Percentiles rank a stretch among this genome's conserved stretches.
Conservation (phyloP, 768 basidiomycete genomes). For the Leucocoprinus sp. region DNA sequence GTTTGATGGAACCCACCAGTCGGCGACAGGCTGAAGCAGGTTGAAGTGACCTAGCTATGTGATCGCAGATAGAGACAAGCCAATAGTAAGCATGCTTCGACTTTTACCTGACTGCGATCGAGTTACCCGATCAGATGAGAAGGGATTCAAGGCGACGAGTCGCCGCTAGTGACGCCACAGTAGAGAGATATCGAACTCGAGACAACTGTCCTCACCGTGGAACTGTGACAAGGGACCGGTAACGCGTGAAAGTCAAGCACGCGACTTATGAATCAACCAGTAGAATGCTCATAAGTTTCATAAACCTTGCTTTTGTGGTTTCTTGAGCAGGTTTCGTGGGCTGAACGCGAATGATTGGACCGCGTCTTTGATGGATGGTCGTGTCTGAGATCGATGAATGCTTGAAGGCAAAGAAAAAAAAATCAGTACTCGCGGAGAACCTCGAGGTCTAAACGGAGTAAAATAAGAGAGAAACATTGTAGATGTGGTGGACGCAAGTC, state of each 20-base stretch:
- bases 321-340: too few relatives aligned
- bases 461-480: neutral
- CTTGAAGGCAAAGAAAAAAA: too few relatives aligned
- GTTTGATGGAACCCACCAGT: conserved; percentile 3
- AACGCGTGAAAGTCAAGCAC: conserved; percentile 1
- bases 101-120: neutral
- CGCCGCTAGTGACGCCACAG: neutral
- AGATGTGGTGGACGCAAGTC: neutral
- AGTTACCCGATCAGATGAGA: neutral
- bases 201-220: neutral
- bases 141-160: neutral
- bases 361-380: too few relatives aligned
- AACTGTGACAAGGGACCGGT: conserved; percentile 2
- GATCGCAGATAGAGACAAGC: neutral
- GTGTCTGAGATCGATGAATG: neutral
- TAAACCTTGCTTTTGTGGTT: neutral
- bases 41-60: neutral
- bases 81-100: neutral
- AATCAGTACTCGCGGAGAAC: neutral
- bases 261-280: neutral
- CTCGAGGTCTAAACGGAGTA: neutral
- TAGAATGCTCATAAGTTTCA: neutral
- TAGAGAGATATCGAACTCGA: neutral
- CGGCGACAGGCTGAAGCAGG: neutral
- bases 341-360: too few relatives aligned